Conservation (phyloP, 73 alveolate genomes). For the Diophrys sp. region DNA sequence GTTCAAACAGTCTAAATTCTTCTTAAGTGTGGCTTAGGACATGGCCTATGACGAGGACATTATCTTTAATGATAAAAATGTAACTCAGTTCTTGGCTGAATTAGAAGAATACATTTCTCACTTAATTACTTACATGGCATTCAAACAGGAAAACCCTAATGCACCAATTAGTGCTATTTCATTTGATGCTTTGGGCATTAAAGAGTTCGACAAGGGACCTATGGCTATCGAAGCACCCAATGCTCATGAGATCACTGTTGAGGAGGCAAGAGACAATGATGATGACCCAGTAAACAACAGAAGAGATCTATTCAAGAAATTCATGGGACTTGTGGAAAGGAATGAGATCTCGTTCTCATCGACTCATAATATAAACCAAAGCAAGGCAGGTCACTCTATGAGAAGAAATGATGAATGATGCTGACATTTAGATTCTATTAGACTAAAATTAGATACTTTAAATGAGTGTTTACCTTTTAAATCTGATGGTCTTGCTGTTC, state of each 20-base stretch:
- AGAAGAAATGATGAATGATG: neutral
- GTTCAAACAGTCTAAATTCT: slow-evolving; percentile 52
- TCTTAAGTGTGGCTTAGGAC: slow-evolving; percentile 45
- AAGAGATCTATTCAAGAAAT: slow-evolving; percentile 55
- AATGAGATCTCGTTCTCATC: slow-evolving; percentile 27
- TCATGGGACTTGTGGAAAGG: slow-evolving; percentile 41
- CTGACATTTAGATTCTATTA: too few species aligned
- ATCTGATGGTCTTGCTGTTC: too few species aligned
- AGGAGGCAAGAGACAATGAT: slow-evolving; percentile 34
- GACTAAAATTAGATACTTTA: too few species aligned
- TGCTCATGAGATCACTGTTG: slow-evolving; percentile 35
- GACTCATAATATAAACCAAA: neutral
- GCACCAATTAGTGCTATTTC: slow-evolving; percentile 62
- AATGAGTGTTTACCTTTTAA: too few species aligned
- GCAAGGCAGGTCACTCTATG: neutral
- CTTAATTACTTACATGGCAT: slow-evolving; percentile 59
- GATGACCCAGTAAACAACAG: slow-evolving; percentile 55
- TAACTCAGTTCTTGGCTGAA: slow-evolving; percentile 56
- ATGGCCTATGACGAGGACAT: slow-evolving; percentile 68
- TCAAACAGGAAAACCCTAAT: slow-evolving; percentile 54
- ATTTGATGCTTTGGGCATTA: slow-evolving; percentile 41
- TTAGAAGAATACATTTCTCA: slow-evolving; percentile 60
- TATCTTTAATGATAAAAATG: slow-evolving; percentile 56
- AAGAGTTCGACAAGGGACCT: slow-evolving; percentile 49
- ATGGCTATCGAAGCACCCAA: slow-evolving; percentile 41